Percentiles rank a stretch among this genome's conserved stretches.
Evolutionary conservation across 352 stramenopile species (phyloP).

Genomic region (Phytopythium kandeliae): DNA sequence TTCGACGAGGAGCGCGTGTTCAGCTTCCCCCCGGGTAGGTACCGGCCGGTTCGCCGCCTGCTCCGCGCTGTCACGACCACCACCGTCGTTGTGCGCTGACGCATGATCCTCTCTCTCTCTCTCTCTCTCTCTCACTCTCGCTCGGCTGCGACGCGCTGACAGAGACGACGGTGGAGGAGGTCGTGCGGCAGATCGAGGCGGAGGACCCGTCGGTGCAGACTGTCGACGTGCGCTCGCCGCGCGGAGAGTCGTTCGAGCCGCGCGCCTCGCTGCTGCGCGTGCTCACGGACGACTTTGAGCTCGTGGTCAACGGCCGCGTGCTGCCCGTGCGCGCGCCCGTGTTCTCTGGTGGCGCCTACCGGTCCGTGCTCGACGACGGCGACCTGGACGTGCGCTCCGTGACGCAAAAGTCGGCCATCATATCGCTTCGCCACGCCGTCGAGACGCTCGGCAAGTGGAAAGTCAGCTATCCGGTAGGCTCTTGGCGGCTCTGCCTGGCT

Average conservation of each 20-base stretch:
- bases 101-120: no score
- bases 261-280: conserved; percentile 62
- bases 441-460: conserved; percentile 78
- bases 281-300: conserved; percentile 77
- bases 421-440: conserved; percentile 64
- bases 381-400: conserved; percentile 77
- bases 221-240: conserved; percentile 57
- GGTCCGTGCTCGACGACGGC: conserved; percentile 62
- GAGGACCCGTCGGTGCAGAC: conserved; percentile 70
- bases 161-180: conserved; percentile 73
- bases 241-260: conserved; percentile 50
- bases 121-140: no score
- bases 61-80: no score
- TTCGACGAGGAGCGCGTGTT: conserved; percentile 80
- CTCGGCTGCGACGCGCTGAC: no score
- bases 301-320: conserved; percentile 75
- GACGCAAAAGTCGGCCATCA: conserved; percentile 74
- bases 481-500: not conserved
- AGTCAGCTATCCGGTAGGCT: conserved; percentile 46
- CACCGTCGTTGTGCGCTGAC: no score
- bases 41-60: no score
- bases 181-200: conserved; percentile 68
- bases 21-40: conserved; percentile 65
- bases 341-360: conserved; percentile 69
- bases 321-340: conserved; percentile 65